Percentiles rank a stretch among this genome's conserved stretches.
phyloP scores from a whole-genome alignment of 225 moss, liverwort and hornwort species.

The Sphagnum tenellum region DNA sequence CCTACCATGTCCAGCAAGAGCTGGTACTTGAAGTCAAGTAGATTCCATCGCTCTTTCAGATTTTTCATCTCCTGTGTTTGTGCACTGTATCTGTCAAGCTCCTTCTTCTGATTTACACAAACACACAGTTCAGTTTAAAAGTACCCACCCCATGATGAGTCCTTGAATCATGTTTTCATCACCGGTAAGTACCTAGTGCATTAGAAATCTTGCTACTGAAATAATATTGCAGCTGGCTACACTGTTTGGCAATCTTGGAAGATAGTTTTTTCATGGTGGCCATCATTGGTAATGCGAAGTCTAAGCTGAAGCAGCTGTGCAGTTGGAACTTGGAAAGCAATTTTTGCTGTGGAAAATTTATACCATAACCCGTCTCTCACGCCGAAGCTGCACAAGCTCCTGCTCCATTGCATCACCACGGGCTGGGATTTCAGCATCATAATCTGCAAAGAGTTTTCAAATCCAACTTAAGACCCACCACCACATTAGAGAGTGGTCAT shows the following conservation, averaged over 20 bases:
- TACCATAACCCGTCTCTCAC: slow-evolving; percentile 76
- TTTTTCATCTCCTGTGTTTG: slow-evolving; percentile 88
- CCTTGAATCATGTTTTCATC: neutral
- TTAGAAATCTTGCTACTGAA: too few relatives aligned
- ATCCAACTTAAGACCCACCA: too few relatives aligned
- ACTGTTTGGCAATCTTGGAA: too few relatives aligned
- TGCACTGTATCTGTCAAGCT: slow-evolving; percentile 52
- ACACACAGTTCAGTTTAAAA: neutral
- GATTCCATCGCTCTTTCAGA: slow-evolving; percentile 81
- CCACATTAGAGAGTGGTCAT: too few relatives aligned
- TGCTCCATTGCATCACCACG: slow-evolving; percentile 59
- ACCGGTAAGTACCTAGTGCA: too few relatives aligned
- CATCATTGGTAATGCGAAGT: too few relatives aligned
- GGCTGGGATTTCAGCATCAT: slow-evolving; percentile 70
- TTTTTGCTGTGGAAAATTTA: neutral
- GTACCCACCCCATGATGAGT: neutral
- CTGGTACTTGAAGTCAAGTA: slow-evolving; percentile 85
- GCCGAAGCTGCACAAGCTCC: slow-evolving; percentile 65
- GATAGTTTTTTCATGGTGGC: too few relatives aligned
- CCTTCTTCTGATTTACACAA: slow-evolving; percentile 41
- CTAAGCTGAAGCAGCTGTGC: too few relatives aligned
- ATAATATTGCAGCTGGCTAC: too few relatives aligned
- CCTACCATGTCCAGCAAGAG: slow-evolving; percentile 83
- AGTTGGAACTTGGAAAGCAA: too few relatives aligned
- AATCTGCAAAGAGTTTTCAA: slow-evolving; percentile 28